Percentiles rank a stretch among this genome's conserved stretches.
Conservation (phyloP, 2,329 filamentous ascomycete species). For the Scopulariopsis brevicaulis region DNA sequence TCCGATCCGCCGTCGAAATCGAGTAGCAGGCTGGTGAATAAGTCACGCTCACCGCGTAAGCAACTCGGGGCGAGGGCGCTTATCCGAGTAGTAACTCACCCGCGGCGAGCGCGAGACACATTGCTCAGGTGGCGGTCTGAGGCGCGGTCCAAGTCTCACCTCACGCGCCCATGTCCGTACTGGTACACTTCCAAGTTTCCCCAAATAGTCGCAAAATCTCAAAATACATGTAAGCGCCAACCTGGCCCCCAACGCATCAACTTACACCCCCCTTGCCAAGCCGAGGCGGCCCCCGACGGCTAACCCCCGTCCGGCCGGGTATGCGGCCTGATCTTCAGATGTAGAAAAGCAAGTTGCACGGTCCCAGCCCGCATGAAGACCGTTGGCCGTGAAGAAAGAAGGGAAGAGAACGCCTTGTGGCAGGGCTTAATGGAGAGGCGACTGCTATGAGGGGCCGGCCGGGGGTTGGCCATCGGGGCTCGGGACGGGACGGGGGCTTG, state of each 20-base stretch:
- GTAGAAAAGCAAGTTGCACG: neutral
- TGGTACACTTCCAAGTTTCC: neutral
- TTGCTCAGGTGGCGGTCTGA: too few species aligned
- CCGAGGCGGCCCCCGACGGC: neutral
- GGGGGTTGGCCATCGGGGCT: too few species aligned
- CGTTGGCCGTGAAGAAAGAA: neutral
- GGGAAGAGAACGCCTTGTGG: neutral
- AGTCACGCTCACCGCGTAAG: too few species aligned
- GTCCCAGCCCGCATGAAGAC: neutral
- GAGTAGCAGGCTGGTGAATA: too few species aligned
- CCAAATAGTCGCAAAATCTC: neutral
- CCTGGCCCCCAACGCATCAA: neutral
- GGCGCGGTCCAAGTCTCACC: neutral
- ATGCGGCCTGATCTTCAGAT: neutral
- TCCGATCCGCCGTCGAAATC: too few species aligned
- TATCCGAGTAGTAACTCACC: too few species aligned
- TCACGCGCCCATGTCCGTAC: neutral
- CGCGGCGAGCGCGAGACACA: too few species aligned
- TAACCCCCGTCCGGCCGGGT: neutral
- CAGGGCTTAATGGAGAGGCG: neutral
- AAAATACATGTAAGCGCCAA: neutral
- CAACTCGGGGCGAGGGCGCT: too few species aligned
- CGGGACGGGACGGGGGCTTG: too few species aligned
- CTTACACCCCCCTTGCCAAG: neutral
- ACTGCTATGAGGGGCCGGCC: neutral